Conservation (phyloP, 2,329 filamentous ascomycete genomes). For the Decorospora gaudefroyi region DNA sequence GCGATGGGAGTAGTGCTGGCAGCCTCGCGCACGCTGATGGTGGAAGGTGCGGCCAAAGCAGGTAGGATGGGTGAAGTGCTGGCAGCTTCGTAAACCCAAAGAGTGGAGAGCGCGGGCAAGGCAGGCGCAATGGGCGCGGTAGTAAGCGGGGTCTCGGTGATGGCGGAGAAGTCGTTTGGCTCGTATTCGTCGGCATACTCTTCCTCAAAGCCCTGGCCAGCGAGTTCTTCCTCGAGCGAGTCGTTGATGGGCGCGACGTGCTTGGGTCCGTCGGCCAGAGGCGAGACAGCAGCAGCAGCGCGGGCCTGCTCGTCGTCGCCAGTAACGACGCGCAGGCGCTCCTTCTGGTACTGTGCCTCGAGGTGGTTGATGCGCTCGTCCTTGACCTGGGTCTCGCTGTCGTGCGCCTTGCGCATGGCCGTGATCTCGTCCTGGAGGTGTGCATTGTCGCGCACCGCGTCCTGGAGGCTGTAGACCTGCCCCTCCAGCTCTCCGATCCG, state of each 20-base stretch:
- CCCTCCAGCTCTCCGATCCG: conserved; percentile 15
- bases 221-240: conserved; percentile 25
- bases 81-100: not conserved
- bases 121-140: conserved; percentile 11
- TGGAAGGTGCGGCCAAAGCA: not conserved
- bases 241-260: conserved; percentile 10
- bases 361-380: conserved; percentile 33
- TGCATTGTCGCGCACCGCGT: conserved; percentile 10
- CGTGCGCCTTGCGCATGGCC: conserved; percentile 6
- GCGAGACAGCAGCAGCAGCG: conserved; percentile 18
- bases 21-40: conserved; percentile 2
- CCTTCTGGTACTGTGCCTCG: conserved; percentile 28
- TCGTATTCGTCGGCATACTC: conserved; percentile 11
- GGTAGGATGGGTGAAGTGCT: conserved; percentile 9
- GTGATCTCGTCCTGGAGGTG: conserved; percentile 21
- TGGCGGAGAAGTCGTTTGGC: conserved; percentile 13
- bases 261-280: conserved; percentile 10
- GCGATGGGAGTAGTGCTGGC: conserved; percentile 2
- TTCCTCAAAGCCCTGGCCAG: conserved; percentile 5
- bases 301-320: conserved; percentile 14
- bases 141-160: conserved; percentile 3
- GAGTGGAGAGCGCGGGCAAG: not conserved
- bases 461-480: too few relatives aligned
- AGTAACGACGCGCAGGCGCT: conserved; percentile 14
- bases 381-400: conserved; percentile 27